Conservation (phyloP, 75 land plant genomes). For the Gnetum montanum region DNA sequence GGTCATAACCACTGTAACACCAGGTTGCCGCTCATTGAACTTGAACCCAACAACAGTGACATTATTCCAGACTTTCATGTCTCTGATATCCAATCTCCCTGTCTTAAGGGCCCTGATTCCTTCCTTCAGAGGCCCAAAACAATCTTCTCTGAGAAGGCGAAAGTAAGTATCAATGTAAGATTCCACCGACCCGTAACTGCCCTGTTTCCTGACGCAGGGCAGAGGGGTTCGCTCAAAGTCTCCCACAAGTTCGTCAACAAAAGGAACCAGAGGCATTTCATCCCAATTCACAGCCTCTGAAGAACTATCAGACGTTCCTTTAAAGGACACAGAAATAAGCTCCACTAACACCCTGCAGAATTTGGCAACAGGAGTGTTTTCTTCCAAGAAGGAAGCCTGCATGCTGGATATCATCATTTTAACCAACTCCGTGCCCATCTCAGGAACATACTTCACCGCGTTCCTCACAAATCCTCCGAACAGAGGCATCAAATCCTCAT, state of each 20-base stretch:
- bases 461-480: neutral
- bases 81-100: constrained; percentile 9
- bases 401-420: neutral
- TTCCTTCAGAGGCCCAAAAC: constrained; percentile 9
- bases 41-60: constrained; percentile 3
- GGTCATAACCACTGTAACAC: constrained; percentile 4
- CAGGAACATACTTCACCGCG: neutral
- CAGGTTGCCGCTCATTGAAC: constrained; percentile 7
- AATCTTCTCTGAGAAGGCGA: constrained; percentile 13
- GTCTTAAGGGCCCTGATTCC: constrained; percentile 6
- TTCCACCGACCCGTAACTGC: constrained; percentile 12
- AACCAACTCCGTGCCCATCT: neutral
- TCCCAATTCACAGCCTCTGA: neutral
- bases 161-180: constrained; percentile 15
- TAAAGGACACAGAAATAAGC: neutral
- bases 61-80: constrained; percentile 14
- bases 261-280: neutral
- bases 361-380: neutral
- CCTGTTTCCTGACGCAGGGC: constrained; percentile 11
- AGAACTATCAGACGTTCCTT: neutral
- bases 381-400: neutral
- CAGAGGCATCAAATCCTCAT: neutral
- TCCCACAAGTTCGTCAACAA: neutral
- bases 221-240: constrained; percentile 1
- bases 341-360: neutral